phyloP scores from a whole-genome alignment of 768 basidiomycete genomes.

The Panaeolus cyanescens region DNA sequence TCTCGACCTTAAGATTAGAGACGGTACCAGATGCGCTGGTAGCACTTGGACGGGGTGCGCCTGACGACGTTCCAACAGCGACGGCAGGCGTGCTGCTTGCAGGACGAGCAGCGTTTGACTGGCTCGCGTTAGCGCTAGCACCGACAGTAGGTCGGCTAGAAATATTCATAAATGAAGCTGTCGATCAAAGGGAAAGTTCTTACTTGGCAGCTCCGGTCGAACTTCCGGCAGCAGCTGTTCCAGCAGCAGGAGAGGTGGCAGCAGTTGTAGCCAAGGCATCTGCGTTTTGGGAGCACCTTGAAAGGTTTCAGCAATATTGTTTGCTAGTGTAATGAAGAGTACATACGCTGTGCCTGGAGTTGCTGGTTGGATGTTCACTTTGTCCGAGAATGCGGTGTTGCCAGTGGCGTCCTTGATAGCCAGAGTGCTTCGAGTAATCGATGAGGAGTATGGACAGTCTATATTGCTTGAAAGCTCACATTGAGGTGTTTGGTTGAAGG shows the following conservation, averaged over 20 bases:
- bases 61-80: constrained; percentile 8
- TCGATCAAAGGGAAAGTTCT: too few relatives aligned
- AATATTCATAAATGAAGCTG: neutral
- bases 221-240: neutral
- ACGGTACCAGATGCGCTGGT: constrained; percentile 16
- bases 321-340: too few relatives aligned
- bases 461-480: constrained; percentile 40
- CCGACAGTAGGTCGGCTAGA: neutral
- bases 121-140: neutral
- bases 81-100: constrained; percentile 12
- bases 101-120: neutral
- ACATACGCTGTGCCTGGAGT: constrained; percentile 34
- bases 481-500: constrained; percentile 37
- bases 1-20: constrained; percentile 12
- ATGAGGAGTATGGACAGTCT: neutral
- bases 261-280: constrained; percentile 2
- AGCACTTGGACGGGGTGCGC: constrained; percentile 10
- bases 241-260: neutral
- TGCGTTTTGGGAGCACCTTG: constrained; percentile 3
- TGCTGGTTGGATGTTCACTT: constrained; percentile 38
- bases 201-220: neutral
- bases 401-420: constrained; percentile 60
- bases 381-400: constrained; percentile 46
- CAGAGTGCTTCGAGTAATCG: constrained; percentile 41
- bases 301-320: neutral